phyloP scores from a whole-genome alignment of 495 filamentous ascomycete genomes.

The Aspergillus sparsus region DNA sequence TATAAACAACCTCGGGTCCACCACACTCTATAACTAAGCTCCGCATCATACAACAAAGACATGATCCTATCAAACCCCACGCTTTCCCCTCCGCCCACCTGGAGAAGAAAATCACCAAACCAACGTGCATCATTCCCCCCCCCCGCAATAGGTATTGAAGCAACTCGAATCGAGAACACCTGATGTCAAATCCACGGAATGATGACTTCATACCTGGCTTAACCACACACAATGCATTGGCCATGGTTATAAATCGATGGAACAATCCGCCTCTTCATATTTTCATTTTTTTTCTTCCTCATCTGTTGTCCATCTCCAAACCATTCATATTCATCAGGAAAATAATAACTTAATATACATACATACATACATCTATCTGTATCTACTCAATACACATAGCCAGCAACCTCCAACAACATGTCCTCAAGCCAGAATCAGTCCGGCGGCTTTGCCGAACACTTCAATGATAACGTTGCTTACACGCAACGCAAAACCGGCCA shows the following conservation, averaged over 20 bases:
- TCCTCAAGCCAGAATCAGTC: slow-evolving; percentile 7
- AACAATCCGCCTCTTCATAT: no score
- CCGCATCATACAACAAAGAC: background rate
- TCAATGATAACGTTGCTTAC: slow-evolving; percentile 56
- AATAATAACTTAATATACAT: background rate
- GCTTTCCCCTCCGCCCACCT: background rate
- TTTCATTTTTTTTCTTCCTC: no score
- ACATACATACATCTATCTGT: background rate
- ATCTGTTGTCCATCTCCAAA: no score
- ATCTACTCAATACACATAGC: background rate
- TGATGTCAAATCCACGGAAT: slow-evolving; percentile 17
- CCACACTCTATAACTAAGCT: background rate
- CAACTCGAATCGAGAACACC: background rate
- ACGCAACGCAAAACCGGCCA: slow-evolving; percentile 56
- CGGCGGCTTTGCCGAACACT: slow-evolving; percentile 64
- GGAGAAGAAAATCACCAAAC: background rate
- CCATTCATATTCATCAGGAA: no score
- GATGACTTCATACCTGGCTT: slow-evolving; percentile 17
- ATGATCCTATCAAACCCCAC: background rate
- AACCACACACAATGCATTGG: background rate
- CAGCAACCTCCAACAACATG: slow-evolving; percentile 6
- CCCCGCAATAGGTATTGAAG: no score
- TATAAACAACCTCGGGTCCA: background rate
- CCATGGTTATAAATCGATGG: slow-evolving; percentile 1
- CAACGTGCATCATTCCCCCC: no score